Conservation (phyloP, 2,329 filamentous ascomycete species). For the Ophioceras dolichostomum region DNA sequence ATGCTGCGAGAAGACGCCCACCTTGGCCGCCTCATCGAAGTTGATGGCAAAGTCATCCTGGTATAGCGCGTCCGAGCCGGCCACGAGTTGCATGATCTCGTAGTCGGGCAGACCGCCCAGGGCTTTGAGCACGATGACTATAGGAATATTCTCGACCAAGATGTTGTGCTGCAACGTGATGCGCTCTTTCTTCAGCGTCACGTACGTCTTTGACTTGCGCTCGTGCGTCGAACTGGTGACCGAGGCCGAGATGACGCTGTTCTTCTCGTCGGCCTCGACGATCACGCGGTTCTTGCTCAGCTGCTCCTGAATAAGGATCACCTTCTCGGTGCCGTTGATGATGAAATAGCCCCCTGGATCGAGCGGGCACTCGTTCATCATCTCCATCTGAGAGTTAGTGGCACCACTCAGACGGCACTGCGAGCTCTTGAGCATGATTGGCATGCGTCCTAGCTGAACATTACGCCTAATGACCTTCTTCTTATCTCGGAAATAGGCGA, state of each 20-base stretch:
- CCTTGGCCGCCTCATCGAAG: slow-evolving; percentile 81
- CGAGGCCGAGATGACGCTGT: slow-evolving; percentile 86
- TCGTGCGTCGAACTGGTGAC: slow-evolving; percentile 97
- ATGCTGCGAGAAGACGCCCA: slow-evolving; percentile 81
- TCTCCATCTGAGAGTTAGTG: slow-evolving; percentile 76
- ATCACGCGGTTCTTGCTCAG: slow-evolving; percentile 98
- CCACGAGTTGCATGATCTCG: slow-evolving; percentile 85
- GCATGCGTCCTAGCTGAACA: slow-evolving; percentile 79
- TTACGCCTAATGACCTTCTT: slow-evolving; percentile 62
- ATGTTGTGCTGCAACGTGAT: slow-evolving; percentile 90
- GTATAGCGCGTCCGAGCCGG: slow-evolving; percentile 75
- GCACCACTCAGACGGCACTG: slow-evolving; percentile 81
- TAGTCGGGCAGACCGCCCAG: slow-evolving; percentile 90
- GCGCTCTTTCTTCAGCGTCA: slow-evolving; percentile 84
- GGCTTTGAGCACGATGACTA: slow-evolving; percentile 85
- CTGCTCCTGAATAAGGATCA: slow-evolving; percentile 96
- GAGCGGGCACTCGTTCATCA: slow-evolving; percentile 88
- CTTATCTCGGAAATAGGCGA: slow-evolving; percentile 76
- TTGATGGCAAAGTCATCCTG: slow-evolving; percentile 94
- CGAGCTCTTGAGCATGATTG: slow-evolving; percentile 92
- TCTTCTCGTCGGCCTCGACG: slow-evolving; percentile 85
- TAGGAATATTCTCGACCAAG: slow-evolving; percentile 83
- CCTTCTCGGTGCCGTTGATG: slow-evolving; percentile 94
- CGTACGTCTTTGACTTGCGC: slow-evolving; percentile 94
- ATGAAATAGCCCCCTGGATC: slow-evolving; percentile 98